Base-by-base conservation (phyloP, 192 early-diverging fungal genomes). In the Coemansia sp. region DNA sequence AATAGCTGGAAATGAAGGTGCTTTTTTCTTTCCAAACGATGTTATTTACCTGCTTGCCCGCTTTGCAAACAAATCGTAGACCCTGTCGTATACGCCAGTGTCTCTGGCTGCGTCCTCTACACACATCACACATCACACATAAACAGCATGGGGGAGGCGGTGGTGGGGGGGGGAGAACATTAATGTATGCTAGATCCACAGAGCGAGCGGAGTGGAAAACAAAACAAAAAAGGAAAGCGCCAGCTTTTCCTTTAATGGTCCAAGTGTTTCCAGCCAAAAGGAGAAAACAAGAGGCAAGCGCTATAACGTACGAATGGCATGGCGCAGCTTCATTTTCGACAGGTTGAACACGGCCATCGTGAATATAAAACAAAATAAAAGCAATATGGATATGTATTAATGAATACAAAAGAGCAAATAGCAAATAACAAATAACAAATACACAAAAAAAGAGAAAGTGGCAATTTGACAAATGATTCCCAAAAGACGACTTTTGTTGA, bases 61-160 rank as follows among this genome's bases (percentile, higher is more conserved):
- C 46, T 68, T 68, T 15, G 58, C 30, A 26, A 69, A 43, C n/a
- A 55, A 15, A 51, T 69, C 60, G 58, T 68, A 68, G 11, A 68
- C 67, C 36, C 49, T 68, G 67, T 61, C 46, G 33, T 52, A 68
- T 14, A 56, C 59, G 8, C 15, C 34, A 2, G 44, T n/a, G 39
- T 68, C 45, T 51, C 34, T 38, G 15, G 67, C 48, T 9, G 66
- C 66, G 20, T 67, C 66, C 16, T 60, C 66, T 67, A 67, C 45
- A 60, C 57, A 20, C 6, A 56, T 56, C n/a, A 30, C 30, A 30
- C 30, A 30, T 30, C 30, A 30, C 3, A 30, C 30, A 3, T 30
- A 30, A 30, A 30, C 30, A 30, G 30, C 30, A 57, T 33, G 59
- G 16, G 5, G n/a, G n/a, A n/a, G n/a, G n/a, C n/a, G n/a, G n/a